Evolutionary conservation across 1,284 basidiomycete genomes (phyloP).

Genomic region (Papiliotrema fonsecae): DNA sequence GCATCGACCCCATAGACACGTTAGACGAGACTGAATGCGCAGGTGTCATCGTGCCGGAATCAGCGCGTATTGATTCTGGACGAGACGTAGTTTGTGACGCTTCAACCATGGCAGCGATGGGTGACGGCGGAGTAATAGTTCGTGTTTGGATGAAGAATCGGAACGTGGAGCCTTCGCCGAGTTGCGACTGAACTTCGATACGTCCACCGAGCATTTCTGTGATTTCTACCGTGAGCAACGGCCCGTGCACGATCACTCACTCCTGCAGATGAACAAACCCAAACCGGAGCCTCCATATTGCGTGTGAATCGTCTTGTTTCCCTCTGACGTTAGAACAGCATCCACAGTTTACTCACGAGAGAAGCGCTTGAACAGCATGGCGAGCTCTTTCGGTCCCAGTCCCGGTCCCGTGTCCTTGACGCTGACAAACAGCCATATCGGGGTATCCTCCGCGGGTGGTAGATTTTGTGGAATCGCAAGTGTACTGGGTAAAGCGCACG

Average conservation of each 20-base stretch:
- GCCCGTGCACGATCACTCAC: constrained; percentile 12
- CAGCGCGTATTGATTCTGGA: background rate
- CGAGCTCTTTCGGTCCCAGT: constrained; percentile 34
- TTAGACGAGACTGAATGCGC: constrained; percentile 8
- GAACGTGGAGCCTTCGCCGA: constrained; percentile 43
- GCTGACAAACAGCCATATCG: constrained; percentile 37
- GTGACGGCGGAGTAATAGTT: constrained; percentile 17
- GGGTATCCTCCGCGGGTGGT: constrained; percentile 29
- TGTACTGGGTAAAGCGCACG: constrained; percentile 26
- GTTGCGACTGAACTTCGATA: constrained; percentile 37
- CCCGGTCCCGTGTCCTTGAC: constrained; percentile 47
- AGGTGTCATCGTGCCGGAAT: constrained; percentile 3
- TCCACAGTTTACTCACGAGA: constrained; percentile 19
- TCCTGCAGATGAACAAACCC: constrained; percentile 44
- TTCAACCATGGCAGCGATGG: constrained; percentile 14
- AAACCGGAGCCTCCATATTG: constrained; percentile 46
- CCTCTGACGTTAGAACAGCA: constrained; percentile 14
- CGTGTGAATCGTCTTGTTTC: constrained; percentile 45
- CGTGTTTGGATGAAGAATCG: constrained; percentile 46
- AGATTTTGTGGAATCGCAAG: constrained; percentile 10
- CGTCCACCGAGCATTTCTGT: constrained; percentile 41
- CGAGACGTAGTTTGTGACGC: constrained; percentile 7
- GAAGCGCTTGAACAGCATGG: constrained; percentile 42
- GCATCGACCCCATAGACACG: constrained; percentile 4
- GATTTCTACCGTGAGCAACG: constrained; percentile 23